Evolutionary conservation across 495 filamentous ascomycete genomes (phyloP), one percentile per base, ranked within the genome.

Genomic region (Neurospora sp.): DNA sequence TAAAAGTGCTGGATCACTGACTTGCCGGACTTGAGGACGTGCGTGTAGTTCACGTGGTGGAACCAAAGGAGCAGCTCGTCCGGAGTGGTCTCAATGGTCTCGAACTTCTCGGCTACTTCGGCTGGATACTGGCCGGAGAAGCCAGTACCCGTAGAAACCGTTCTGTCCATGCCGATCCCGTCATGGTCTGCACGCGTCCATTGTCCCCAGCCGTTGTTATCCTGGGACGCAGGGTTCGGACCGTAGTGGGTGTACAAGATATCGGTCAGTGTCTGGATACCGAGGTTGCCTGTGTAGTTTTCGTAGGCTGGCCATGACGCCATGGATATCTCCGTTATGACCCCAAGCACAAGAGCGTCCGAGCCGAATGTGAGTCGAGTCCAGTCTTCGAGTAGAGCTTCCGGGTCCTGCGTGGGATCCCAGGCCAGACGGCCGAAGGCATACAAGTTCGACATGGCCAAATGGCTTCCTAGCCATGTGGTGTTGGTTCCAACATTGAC

Each of bases 1-100:
- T 92, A 93, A 77, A 93, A 91, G 78, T 93, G 89, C 79, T 93
- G 90, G 69, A 93, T 92, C 2, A 93, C 89, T 0, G 89, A 90
- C 79, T 91, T 88, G 9, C 89, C 89, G 7, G 84, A 89, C 53
- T 91, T 82, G 22, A 93, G 86, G 20, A 77, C 80, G 48, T 91
- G 87, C 0, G 89, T 92, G 75, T 91, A 93, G 22, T 84, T 83
- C 0, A 93, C 90, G 77, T 93, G 91, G 77, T 93, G 91, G 82
- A 93, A 93, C 91, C 90, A 93, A 7, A 93, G 81, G 0, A 92
- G 77, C 7, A 93, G 82, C 59, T 93, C 82, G 71, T 93, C 91
- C 0, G 91, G 90, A 2, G 91, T 92, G 0, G 87, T 89, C 6
- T 87, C 85, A 45, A 89, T 82, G 53, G 85, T 82, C 69, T 93